Evolutionary conservation across 176 grass and related monocot genomes (phyloP).

Genomic region (Dendrocalamus sinicus): DNA sequence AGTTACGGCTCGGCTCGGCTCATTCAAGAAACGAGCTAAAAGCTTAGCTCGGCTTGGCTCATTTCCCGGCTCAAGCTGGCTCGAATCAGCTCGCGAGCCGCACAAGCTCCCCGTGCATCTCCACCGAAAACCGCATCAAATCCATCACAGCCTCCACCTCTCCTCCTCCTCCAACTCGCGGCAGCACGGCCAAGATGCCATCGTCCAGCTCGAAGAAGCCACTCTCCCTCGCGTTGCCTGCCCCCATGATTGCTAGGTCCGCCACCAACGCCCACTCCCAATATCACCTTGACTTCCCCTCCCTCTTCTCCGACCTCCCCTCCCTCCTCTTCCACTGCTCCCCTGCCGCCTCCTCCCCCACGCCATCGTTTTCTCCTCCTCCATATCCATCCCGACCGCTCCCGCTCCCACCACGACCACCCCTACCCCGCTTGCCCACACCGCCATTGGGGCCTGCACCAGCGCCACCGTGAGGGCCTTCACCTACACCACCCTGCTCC

Average conservation of each 20-base stretch:
- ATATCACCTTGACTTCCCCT: conserved; percentile 42
- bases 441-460: conserved; percentile 62
- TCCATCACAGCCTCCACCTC: not conserved
- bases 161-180: not conserved
- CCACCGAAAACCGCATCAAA: not conserved
- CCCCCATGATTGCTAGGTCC: not conserved
- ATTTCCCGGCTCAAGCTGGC: no score
- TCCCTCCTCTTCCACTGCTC: conserved; percentile 17
- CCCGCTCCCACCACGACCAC: not conserved
- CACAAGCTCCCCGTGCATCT: no score
- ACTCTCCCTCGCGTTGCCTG: not conserved
- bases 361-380: conserved; percentile 39
- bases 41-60: no score
- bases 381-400: conserved; percentile 23
- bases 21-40: no score
- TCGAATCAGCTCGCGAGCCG: no score
- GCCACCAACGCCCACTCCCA: not conserved
- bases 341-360: not conserved
- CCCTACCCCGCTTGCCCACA: conserved; percentile 58
- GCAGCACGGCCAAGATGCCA: conserved; percentile 33
- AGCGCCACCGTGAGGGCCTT: conserved; percentile 65
- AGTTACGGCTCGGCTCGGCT: no score
- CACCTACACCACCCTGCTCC: conserved; percentile 83
- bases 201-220: not conserved
- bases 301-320: conserved; percentile 32